Conservation (phyloP, 768 basidiomycete genomes). For the Podaxis sp. region DNA sequence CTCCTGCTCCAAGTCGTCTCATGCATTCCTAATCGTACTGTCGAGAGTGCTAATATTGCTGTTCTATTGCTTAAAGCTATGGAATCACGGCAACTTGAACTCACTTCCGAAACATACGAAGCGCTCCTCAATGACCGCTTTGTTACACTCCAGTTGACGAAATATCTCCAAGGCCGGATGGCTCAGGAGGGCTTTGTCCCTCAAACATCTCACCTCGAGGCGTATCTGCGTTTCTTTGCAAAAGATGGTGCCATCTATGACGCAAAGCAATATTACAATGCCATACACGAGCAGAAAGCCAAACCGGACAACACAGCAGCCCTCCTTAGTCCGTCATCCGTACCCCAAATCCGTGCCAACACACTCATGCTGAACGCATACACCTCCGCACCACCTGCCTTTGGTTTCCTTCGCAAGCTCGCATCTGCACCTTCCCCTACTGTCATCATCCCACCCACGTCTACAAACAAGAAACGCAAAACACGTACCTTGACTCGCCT, state of each 20-base stretch:
- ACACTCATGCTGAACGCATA: constrained; percentile 44
- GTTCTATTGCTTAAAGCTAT: constrained; percentile 45
- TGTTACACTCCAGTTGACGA: constrained; percentile 49
- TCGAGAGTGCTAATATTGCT: constrained; percentile 37
- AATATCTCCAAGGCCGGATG: constrained; percentile 45
- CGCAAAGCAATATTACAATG: constrained; percentile 37
- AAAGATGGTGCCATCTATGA: constrained; percentile 43
- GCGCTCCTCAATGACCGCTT: constrained; percentile 49
- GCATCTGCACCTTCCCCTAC: constrained; percentile 8
- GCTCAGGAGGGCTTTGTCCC: constrained; percentile 39
- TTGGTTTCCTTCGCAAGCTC: constrained; percentile 44
- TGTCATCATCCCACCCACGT: background rate
- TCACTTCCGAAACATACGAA: constrained; percentile 42
- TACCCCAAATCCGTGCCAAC: constrained; percentile 34
- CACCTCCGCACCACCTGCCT: constrained; percentile 41
- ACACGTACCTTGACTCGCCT: constrained; percentile 5
- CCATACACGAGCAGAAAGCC: constrained; percentile 30
- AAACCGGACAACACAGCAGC: constrained; percentile 9
- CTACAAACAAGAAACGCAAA: background rate
- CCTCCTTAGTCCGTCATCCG: constrained; percentile 7
- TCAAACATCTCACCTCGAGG: constrained; percentile 43
- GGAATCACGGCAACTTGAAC: constrained; percentile 41
- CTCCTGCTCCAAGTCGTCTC: constrained; percentile 53
- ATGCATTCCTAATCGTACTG: constrained; percentile 36
- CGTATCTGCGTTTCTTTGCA: constrained; percentile 47